phyloP scores from a whole-genome alignment of 2,329 filamentous ascomycete species.

The Coniochaeta ligniaria region DNA sequence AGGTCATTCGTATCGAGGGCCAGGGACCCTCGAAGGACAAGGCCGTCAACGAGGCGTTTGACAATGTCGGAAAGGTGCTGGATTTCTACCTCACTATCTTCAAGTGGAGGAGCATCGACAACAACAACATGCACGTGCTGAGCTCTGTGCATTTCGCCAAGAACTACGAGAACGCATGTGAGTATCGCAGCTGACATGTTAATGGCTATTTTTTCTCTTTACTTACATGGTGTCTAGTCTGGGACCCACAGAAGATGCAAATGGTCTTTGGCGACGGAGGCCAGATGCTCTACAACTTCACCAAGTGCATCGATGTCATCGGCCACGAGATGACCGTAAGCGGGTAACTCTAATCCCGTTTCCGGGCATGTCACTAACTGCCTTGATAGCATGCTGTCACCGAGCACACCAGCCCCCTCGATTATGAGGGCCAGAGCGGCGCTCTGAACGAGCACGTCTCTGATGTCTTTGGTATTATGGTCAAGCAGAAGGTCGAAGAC shows the following conservation, averaged over 20 bases:
- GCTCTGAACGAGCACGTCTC: slow-evolving; percentile 51
- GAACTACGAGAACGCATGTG: slow-evolving; percentile 41
- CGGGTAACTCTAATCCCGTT: not conserved
- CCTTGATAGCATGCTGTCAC: slow-evolving; percentile 39
- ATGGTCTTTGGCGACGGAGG: slow-evolving; percentile 52
- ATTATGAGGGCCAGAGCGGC: slow-evolving; percentile 44
- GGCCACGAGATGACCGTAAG: slow-evolving; percentile 44
- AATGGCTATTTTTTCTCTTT: no score
- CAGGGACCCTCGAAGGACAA: slow-evolving; percentile 30
- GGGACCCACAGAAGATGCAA: slow-evolving; percentile 39
- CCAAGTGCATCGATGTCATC: slow-evolving; percentile 46
- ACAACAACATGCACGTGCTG: slow-evolving; percentile 39
- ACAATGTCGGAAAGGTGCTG: slow-evolving; percentile 41
- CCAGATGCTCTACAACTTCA: slow-evolving; percentile 43
- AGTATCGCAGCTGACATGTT: no score
- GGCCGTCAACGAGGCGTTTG: slow-evolving; percentile 39
- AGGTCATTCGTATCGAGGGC: slow-evolving; percentile 33
- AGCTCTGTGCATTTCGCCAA: slow-evolving; percentile 46
- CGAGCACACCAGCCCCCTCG: slow-evolving; percentile 39
- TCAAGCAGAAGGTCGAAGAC: slow-evolving; percentile 43
- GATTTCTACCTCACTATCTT: slow-evolving; percentile 43
- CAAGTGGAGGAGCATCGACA: slow-evolving; percentile 43
- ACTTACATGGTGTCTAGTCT: slow-evolving; percentile 20
- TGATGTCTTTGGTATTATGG: slow-evolving; percentile 50
- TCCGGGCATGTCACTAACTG: not conserved